Percentiles rank a stretch among this genome's conserved stretches.
Conservation (phyloP, 306 rosid species). For the Rosa rugosa region DNA sequence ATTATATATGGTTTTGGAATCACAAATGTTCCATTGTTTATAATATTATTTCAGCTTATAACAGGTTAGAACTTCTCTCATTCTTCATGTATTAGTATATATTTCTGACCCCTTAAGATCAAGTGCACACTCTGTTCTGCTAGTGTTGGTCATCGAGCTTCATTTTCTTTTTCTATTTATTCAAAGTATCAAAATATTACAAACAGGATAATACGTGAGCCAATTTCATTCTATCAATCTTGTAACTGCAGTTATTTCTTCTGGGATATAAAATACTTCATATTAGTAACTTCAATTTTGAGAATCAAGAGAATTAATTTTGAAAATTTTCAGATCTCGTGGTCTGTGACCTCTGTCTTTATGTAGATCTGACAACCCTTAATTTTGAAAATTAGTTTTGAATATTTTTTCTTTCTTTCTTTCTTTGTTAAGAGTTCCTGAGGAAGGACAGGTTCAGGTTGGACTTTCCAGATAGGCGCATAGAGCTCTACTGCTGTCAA, state of each 20-base stretch:
- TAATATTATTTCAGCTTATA: neutral
- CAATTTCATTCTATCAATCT: neutral
- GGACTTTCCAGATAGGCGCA: neutral
- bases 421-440: neutral
- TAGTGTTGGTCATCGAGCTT: neutral
- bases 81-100: neutral
- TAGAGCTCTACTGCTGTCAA: conserved; percentile 5
- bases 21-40: neutral
- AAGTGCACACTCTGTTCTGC: neutral
- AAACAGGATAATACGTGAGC: neutral
- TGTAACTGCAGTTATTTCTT: neutral
- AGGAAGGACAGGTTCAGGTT: neutral
- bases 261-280: neutral
- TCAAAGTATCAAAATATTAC: neutral
- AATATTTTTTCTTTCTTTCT: neutral
- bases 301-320: neutral
- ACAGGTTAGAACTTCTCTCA: neutral
- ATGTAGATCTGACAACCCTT: neutral
- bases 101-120: neutral
- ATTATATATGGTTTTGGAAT: neutral
- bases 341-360: neutral
- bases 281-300: neutral
- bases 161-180: neutral
- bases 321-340: neutral
- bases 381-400: neutral